These are phyloP conservation scores for Calonectria montana DNA, from an alignment of 2,329 filamentous ascomycete species.

Conservation along the genomic window DNA sequence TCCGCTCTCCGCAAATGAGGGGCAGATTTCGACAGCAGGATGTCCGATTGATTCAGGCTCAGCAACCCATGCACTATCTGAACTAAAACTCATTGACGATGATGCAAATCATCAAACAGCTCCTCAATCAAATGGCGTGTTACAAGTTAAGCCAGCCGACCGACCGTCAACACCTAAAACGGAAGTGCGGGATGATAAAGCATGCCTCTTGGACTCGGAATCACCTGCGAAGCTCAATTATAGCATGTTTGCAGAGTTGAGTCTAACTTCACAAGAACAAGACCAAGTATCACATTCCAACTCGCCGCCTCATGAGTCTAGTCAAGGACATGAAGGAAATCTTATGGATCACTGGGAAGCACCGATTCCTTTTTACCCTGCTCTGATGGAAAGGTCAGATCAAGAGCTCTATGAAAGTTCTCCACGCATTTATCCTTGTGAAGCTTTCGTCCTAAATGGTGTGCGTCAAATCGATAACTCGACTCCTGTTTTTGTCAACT, in stretches of 20 bases:
- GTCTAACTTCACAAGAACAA: neutral
- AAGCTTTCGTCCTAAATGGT: too few relatives aligned
- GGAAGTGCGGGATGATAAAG: neutral
- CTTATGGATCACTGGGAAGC: conserved; percentile 31
- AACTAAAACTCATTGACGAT: neutral
- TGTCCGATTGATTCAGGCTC: neutral
- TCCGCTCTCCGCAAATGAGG: neutral
- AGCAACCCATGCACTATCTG: neutral
- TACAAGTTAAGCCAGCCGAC: neutral
- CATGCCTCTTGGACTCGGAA: conserved; percentile 19
- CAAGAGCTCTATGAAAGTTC: neutral
- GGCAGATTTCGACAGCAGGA: neutral
- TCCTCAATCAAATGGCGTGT: neutral
- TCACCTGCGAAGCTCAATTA: conserved; percentile 2
- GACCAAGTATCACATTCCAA: neutral
- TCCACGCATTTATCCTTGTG: neutral
- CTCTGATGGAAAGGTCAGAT: conserved; percentile 25
- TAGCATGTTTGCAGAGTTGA: conserved; percentile 14
- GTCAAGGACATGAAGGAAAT: neutral
- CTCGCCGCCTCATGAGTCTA: neutral
- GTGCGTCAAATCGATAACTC: neutral
- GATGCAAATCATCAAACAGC: neutral
- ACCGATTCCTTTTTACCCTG: conserved; percentile 20
- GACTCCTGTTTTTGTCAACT: conserved; percentile 26
- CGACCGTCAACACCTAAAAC: neutral